Conservation (phyloP, 495 filamentous ascomycete genomes). For the Oidiodendron maius region DNA sequence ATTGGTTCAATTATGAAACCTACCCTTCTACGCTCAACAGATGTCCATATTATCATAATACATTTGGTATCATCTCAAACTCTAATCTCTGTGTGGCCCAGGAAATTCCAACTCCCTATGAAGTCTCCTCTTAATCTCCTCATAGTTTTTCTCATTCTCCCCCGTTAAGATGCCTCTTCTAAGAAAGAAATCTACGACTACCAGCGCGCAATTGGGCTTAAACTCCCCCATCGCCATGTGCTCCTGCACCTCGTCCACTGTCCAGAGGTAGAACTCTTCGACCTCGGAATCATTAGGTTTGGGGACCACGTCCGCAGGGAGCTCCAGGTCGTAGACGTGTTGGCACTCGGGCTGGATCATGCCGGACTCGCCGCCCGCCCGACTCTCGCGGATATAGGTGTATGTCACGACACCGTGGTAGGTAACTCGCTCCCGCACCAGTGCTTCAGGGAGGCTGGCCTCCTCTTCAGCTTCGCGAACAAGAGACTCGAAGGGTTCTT, state of each 20-base stretch:
- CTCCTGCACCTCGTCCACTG: conserved; percentile 65
- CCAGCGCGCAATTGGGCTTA: conserved; percentile 88
- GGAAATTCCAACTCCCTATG: conserved; percentile 84
- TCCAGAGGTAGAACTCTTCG: conserved; percentile 72
- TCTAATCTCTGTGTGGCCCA: conserved; percentile 33
- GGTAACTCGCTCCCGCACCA: conserved; percentile 55
- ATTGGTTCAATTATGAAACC: too few relatives aligned
- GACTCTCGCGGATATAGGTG: conserved; percentile 69
- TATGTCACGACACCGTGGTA: conserved; percentile 74
- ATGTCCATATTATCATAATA: too few relatives aligned
- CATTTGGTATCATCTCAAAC: too few relatives aligned
- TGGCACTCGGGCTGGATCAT: conserved; percentile 87
- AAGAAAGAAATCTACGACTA: conserved; percentile 86
- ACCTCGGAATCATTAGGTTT: conserved; percentile 83
- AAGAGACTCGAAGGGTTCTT: conserved; percentile 70
- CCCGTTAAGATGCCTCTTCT: conserved; percentile 74
- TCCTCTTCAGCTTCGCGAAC: conserved; percentile 87
- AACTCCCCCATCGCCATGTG: conserved; percentile 68
- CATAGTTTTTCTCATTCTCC: conserved; percentile 77
- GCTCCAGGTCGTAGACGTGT: conserved; percentile 85
- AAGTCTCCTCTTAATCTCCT: conserved; percentile 67
- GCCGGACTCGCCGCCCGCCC: conserved; percentile 80
- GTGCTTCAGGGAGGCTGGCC: conserved; percentile 67
- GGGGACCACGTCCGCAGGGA: conserved; percentile 60
- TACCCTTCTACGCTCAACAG: not conserved